Conservation (phyloP, 2,329 filamentous ascomycete genomes). For the Ophiostoma sp. region DNA sequence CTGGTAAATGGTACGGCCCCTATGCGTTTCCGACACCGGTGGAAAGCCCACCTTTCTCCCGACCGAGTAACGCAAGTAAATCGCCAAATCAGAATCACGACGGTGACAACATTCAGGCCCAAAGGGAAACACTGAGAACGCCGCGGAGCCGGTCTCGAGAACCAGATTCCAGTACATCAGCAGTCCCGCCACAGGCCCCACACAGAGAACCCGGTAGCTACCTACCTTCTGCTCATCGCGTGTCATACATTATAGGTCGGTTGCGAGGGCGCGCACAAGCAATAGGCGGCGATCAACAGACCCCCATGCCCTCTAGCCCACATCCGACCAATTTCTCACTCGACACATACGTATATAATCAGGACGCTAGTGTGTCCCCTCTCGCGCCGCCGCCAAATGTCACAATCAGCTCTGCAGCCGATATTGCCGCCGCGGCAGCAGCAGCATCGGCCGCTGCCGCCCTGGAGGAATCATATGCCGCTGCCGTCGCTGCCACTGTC, state of each 20-base stretch:
- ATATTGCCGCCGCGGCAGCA: neutral
- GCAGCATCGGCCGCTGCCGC: neutral
- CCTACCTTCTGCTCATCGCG: neutral
- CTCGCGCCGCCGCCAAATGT: slow-evolving; percentile 27
- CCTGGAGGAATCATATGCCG: neutral
- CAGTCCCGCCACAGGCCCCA: neutral
- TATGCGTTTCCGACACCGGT: neutral
- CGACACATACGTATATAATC: slow-evolving; percentile 31
- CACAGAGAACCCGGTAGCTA: neutral
- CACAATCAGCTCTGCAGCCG: slow-evolving; percentile 22
- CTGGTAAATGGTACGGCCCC: neutral
- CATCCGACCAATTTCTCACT: slow-evolving; percentile 19
- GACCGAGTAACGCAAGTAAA: neutral
- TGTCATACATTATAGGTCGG: neutral
- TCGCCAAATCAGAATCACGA: neutral
- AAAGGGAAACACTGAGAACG: neutral
- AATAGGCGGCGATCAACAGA: neutral
- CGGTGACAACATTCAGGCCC: neutral
- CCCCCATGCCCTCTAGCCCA: neutral
- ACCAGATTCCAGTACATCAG: neutral
- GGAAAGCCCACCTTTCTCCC: neutral
- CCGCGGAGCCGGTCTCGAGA: slow-evolving; percentile 7
- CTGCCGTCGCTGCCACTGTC: neutral
- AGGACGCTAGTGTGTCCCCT: slow-evolving; percentile 26
- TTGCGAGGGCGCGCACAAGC: neutral